A percentile compares a stretch with the other conserved stretches of the same genome.
Conservation (phyloP, 2,329 filamentous ascomycete species). For the Trichoderma sp. region DNA sequence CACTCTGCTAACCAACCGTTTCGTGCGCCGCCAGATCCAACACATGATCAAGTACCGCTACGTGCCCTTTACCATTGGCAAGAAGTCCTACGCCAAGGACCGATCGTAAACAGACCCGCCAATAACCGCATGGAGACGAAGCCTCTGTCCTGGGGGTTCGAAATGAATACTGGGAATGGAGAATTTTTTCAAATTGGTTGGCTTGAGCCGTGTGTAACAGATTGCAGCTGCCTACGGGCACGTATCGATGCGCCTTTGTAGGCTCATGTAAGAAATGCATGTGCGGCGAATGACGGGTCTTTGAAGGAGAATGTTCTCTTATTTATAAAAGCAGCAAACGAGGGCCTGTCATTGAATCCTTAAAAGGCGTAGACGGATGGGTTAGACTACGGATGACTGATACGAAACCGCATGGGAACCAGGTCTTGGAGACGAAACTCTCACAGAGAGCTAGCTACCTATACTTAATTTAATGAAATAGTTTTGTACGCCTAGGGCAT, state of each 20-base stretch:
- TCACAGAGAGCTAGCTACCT: conserved; percentile 15
- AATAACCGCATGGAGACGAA: not conserved
- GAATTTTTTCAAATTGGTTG: not conserved
- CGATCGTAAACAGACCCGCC: conserved; percentile 42
- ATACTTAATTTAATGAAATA: conserved; percentile 21
- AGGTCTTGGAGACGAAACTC: conserved; percentile 15
- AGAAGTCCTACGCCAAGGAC: conserved; percentile 74
- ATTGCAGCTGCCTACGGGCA: not conserved
- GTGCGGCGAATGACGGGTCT: conserved; percentile 6
- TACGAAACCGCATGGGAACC: conserved; percentile 14
- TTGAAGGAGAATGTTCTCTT: not conserved
- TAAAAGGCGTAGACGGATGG: conserved; percentile 17
- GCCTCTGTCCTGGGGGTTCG: not conserved
- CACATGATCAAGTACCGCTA: conserved; percentile 99
- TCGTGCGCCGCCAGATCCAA: conserved; percentile 96
- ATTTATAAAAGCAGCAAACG: not conserved
- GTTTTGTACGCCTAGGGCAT: not conserved
- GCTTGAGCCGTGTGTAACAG: not conserved
- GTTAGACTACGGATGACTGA: conserved; percentile 22
- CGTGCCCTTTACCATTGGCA: conserved; percentile 89
- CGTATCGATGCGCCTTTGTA: not conserved
- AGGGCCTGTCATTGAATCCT: conserved; percentile 8
- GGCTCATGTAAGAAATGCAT: not conserved
- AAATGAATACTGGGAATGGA: not conserved
- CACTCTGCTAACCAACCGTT: not conserved